Percentiles rank a stretch among this genome's conserved stretches.
phyloP scores from a whole-genome alignment of 441 rosid genomes.

The Adansonia madagascariensis region DNA sequence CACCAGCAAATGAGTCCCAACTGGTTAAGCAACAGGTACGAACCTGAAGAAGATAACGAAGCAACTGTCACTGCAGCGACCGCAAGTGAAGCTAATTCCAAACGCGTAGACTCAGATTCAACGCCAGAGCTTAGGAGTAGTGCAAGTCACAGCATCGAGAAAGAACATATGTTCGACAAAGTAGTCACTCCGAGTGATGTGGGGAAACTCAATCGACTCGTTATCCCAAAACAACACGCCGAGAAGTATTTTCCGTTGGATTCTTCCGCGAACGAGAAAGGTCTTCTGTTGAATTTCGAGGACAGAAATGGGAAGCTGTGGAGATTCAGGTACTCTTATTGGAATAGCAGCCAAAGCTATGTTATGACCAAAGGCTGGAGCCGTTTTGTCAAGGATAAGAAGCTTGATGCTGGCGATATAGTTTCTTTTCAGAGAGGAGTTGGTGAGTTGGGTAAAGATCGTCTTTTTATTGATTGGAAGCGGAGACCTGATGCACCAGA shows the following conservation, averaged over 20 bases:
- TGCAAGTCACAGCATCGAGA: conserved; percentile 34
- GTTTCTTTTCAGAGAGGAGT: conserved; percentile 50
- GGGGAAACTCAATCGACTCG: conserved; percentile 53
- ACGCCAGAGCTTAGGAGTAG: conserved; percentile 26
- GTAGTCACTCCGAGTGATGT: conserved; percentile 62
- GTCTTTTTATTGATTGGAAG: conserved; percentile 52
- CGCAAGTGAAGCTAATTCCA: conserved; percentile 22
- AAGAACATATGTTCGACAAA: conserved; percentile 58
- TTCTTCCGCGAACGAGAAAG: conserved; percentile 47
- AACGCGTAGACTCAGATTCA: conserved; percentile 28
- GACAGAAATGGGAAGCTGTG: conserved; percentile 50
- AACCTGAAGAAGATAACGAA: conserved; percentile 33
- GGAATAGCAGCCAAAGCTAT: conserved; percentile 62
- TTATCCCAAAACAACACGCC: conserved; percentile 56
- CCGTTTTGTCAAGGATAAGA: conserved; percentile 58
- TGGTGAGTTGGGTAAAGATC: conserved; percentile 38
- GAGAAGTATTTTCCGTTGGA: conserved; percentile 57
- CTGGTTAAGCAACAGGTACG: conserved; percentile 40
- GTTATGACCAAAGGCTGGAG: conserved; percentile 64
- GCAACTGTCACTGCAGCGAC: conserved; percentile 19
- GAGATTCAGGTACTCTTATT: conserved; percentile 59
- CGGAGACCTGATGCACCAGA: conserved; percentile 36
- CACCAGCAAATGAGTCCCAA: conserved; percentile 35
- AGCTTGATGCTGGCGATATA: conserved; percentile 51
- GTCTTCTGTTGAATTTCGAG: conserved; percentile 52